These are phyloP conservation scores for Oryza punctata DNA, from an alignment of 176 grass and related monocot genomes.

Conservation along the genomic window DNA sequence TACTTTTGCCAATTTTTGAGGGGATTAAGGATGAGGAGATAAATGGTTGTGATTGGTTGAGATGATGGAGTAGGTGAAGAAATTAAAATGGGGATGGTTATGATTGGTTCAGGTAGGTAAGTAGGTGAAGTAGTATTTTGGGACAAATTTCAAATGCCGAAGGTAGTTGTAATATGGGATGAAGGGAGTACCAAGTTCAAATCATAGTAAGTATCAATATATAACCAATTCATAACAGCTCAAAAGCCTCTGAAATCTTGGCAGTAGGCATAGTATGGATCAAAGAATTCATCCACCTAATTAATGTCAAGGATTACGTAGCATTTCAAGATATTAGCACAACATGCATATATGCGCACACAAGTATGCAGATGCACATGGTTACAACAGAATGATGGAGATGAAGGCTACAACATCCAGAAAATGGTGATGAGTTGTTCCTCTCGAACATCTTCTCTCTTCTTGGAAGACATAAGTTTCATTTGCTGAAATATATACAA, in stretches of 20 bases:
- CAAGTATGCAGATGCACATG: background rate
- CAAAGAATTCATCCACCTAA: background rate
- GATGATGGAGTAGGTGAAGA: no score
- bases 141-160: no score
- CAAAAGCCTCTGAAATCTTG: background rate
- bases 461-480: slow-evolving; percentile 26
- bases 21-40: no score
- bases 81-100: no score
- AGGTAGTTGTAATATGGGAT: no score
- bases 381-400: background rate
- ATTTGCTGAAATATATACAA: slow-evolving; percentile 17
- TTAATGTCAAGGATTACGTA: background rate
- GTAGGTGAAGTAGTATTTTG: no score
- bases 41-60: no score
- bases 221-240: background rate
- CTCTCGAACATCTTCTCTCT: background rate
- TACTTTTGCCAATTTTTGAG: no score
- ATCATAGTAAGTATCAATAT: slow-evolving; percentile 11
- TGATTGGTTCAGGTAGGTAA: no score
- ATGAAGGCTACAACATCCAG: slow-evolving; percentile 7
- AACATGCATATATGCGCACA: background rate
- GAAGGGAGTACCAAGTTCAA: background rate
- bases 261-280: background rate
- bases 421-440: background rate
- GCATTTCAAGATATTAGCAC: background rate